These are phyloP conservation scores for Phaeophleospora eucalypticola DNA, from an alignment of 2,329 filamentous ascomycete species.

Conservation along the genomic window DNA sequence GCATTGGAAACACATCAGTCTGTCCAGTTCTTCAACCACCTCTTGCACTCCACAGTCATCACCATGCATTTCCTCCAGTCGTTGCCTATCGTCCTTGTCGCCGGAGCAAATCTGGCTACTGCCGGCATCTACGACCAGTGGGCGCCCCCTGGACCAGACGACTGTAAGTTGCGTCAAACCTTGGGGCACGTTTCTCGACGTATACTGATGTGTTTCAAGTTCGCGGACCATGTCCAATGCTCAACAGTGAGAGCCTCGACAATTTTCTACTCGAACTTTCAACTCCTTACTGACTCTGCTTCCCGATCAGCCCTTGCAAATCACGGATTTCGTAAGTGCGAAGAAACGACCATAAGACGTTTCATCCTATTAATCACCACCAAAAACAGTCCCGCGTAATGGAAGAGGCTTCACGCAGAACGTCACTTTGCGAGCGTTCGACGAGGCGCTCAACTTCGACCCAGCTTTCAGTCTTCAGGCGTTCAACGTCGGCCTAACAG, in stretches of 20 bases:
- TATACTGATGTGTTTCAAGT: background rate
- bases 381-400: background rate
- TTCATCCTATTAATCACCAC: too few relatives aligned
- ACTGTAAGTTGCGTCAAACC: background rate
- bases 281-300: background rate
- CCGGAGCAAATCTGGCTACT: background rate
- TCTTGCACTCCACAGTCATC: too few relatives aligned
- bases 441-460: background rate
- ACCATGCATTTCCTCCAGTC: background rate
- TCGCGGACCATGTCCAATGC: background rate
- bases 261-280: background rate
- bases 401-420: background rate
- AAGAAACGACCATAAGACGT: too few relatives aligned
- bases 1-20: too few relatives aligned
- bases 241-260: background rate
- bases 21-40: too few relatives aligned
- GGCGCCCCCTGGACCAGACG: background rate
- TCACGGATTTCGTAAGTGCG: too few relatives aligned
- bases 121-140: background rate
- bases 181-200: background rate
- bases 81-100: background rate
- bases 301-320: background rate
- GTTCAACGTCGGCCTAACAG: background rate
- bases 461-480: background rate
- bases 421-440: background rate